These are phyloP conservation scores for Pseudozyma sp. DNA, from an alignment of 1,284 basidiomycete genomes.

Conservation along the genomic window DNA sequence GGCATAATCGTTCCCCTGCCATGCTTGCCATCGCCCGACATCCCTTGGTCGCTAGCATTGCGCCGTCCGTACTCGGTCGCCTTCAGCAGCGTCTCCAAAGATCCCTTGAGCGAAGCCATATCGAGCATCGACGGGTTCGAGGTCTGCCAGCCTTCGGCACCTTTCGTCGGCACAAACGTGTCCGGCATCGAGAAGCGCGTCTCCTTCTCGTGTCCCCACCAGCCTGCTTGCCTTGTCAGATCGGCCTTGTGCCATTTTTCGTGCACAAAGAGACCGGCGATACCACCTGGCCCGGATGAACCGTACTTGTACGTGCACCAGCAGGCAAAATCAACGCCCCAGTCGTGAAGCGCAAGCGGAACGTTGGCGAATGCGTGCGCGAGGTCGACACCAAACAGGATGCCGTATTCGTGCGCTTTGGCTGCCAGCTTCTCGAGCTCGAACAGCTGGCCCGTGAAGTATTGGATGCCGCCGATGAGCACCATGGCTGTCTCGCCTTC, in stretches of 20 bases:
- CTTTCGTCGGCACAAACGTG: constrained; percentile 82
- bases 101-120: constrained; percentile 70
- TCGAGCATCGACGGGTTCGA: constrained; percentile 89
- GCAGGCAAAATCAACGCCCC: constrained; percentile 90
- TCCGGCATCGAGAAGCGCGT: constrained; percentile 93
- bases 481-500: constrained; percentile 62
- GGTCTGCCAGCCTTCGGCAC: constrained; percentile 94
- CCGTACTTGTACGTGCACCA: constrained; percentile 77
- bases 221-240: constrained; percentile 81
- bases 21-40: constrained; percentile 14
- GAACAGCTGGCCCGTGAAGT: constrained; percentile 97
- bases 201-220: constrained; percentile 92
- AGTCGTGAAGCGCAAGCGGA: constrained; percentile 86
- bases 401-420: constrained; percentile 81
- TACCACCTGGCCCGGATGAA: constrained; percentile 93
- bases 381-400: constrained; percentile 92
- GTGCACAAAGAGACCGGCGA: constrained; percentile 91
- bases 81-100: constrained; percentile 55
- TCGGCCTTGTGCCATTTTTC: constrained; percentile 73
- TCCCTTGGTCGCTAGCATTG: constrained; percentile 9
- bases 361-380: constrained; percentile 97
- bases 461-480: constrained; percentile 74
- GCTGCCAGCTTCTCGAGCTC: constrained; percentile 84
- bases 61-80: constrained; percentile 28
- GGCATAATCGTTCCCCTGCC: constrained; percentile 63